Base-by-base conservation (phyloP, 495 filamentous ascomycete genomes). In the Trichodelitschia bisporula region DNA sequence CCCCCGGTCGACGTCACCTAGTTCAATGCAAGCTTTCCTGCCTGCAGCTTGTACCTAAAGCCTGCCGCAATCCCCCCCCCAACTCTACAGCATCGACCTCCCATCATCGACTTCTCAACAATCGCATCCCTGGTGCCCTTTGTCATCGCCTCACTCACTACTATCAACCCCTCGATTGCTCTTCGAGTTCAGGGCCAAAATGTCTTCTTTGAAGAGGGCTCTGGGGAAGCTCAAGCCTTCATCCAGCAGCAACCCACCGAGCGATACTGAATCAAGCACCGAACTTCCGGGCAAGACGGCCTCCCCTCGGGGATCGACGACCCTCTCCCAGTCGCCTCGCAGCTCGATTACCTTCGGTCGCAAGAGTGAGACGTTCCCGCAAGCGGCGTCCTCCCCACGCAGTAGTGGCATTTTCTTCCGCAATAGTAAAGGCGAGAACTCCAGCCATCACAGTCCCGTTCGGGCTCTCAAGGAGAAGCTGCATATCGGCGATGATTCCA, bases 171-270 rank as follows among this genome's bases (percentile, higher is more conserved):
- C n/a, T n/a, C n/a, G n/a, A n/a, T n/a, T n/a, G n/a, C n/a, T n/a
- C n/a, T n/a, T n/a, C n/a, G n/a, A n/a, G n/a, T n/a, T n/a, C n/a
- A n/a, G n/a, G n/a, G n/a, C n/a, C n/a, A n/a, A n/a, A n/a, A 50
- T 50, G 47, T 40, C 42, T 9, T 25, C 45, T 18, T 43, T 51
- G 33, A 48, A 48, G 37, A 51, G 47, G 28, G 47, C 40, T 4
- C 39, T 51, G 16, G 33, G 30, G n/a, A 48, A 46, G 38, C 41
- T 51, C 19, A 48, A 41, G 37, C 29, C 44, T 17, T 30, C 30
- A 18, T 32, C 31, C 5, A 33, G 34, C 45, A 49, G 47, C 40
- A 39, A 31, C 15, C 37, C 48, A 0, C 25, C 35, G 8, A 38
- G 36, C 17, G 40, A 39, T 29, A 42, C 40, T 23, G 44, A 49